phyloP scores from a whole-genome alignment of 805 yeast genomes.

The Torulaspora indica region DNA sequence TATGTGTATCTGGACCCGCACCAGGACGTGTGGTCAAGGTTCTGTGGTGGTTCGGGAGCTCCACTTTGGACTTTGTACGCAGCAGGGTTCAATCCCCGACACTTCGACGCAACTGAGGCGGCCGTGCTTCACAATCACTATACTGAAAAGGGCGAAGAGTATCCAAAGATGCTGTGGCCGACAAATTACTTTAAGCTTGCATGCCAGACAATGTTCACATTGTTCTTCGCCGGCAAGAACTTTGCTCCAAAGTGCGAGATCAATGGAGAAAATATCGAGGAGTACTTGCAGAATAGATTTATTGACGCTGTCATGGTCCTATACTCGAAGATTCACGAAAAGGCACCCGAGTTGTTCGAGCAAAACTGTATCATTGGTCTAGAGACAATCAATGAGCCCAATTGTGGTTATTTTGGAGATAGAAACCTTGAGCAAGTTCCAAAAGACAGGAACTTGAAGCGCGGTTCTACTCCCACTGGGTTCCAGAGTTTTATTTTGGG shows the following conservation, averaged over 20 bases:
- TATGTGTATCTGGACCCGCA: constrained; percentile 84
- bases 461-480: constrained; percentile 81
- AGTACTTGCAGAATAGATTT: constrained; percentile 63
- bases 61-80: constrained; percentile 90
- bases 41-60: constrained; percentile 87
- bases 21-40: constrained; percentile 92
- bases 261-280: constrained; percentile 72
- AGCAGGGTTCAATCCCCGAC: constrained; percentile 77
- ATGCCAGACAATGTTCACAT: constrained; percentile 73
- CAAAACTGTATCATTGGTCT: constrained; percentile 54
- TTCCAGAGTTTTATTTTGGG: constrained; percentile 72
- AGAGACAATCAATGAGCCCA: constrained; percentile 85
- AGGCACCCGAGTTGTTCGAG: constrained; percentile 44
- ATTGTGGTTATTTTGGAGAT: constrained; percentile 65
- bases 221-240: constrained; percentile 72
- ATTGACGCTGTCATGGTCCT: constrained; percentile 49
- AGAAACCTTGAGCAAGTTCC: constrained; percentile 53
- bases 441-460: constrained; percentile 56
- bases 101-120: constrained; percentile 70
- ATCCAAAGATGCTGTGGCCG: constrained; percentile 90
- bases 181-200: constrained; percentile 78
- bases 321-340: constrained; percentile 38
- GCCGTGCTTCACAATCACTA: constrained; percentile 67
- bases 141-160: constrained; percentile 41
- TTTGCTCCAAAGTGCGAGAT: constrained; percentile 74